These are phyloP conservation scores for Suillus americanus DNA, from an alignment of 768 basidiomycete species.

Conservation along the genomic window DNA sequence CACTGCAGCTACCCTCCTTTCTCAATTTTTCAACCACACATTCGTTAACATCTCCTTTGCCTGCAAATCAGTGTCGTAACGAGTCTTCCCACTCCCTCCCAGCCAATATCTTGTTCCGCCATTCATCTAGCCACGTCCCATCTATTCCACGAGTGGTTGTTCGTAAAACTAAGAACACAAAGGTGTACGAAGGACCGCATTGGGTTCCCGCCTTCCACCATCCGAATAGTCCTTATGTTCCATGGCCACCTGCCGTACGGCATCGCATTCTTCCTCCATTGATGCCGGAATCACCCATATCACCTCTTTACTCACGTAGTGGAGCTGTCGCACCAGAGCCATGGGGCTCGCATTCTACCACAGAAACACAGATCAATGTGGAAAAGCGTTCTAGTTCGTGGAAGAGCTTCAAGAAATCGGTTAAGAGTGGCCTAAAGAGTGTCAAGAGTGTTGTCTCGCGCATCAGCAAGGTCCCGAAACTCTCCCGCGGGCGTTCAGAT, in stretches of 20 bases:
- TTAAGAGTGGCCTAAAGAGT: conserved; percentile 15
- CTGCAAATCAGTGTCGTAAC: conserved; percentile 10
- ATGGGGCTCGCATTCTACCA: conserved; percentile 25
- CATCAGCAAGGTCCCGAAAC: conserved; percentile 16
- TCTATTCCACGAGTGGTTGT: conserved; percentile 13
- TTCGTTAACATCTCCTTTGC: conserved; percentile 15
- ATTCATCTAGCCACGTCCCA: conserved; percentile 16
- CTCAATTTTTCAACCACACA: conserved; percentile 27
- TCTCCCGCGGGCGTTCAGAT: neutral
- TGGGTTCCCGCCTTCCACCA: conserved; percentile 43
- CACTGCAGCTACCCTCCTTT: conserved; percentile 40
- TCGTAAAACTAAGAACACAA: conserved; percentile 19
- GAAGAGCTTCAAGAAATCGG: conserved; percentile 33
- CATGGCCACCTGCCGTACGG: conserved; percentile 45
- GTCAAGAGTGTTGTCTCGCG: conserved; percentile 23
- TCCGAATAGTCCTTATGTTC: conserved; percentile 57
- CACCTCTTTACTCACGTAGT: conserved; percentile 35
- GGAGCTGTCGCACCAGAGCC: conserved; percentile 45
- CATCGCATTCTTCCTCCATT: conserved; percentile 41
- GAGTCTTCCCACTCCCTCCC: conserved; percentile 14
- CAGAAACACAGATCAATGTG: conserved; percentile 18
- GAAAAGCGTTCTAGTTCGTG: conserved; percentile 26
- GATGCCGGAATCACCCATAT: conserved; percentile 36
- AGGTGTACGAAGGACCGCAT: conserved; percentile 28
- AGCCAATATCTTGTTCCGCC: conserved; percentile 17